Evolutionary conservation across 106 monocot genomes (phyloP).

Genomic region (Apostasia ramifera): DNA sequence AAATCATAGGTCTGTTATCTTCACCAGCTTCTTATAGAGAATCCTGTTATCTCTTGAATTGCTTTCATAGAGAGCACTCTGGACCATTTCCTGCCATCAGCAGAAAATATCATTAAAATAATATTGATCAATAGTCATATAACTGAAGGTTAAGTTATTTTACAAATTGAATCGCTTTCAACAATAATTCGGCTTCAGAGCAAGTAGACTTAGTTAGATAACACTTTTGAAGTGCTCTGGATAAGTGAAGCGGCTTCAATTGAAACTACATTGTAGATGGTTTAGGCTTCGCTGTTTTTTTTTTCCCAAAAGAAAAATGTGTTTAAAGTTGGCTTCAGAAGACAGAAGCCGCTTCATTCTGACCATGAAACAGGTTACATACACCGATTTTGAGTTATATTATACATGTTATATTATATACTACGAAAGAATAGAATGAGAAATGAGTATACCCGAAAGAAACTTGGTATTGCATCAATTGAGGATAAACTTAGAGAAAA

Average conservation of each 20-base stretch:
- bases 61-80: slow-evolving; percentile 69
- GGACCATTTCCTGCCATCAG: slow-evolving; percentile 69
- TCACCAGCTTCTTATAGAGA: slow-evolving; percentile 75
- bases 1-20: slow-evolving; percentile 32
- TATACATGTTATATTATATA: not conserved
- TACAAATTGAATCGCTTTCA: no score
- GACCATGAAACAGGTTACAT: not conserved
- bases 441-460: no score
- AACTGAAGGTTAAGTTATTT: not conserved
- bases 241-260: not conserved
- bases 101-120: not conserved
- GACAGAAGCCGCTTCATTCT: no score
- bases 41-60: slow-evolving; percentile 78
- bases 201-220: not conserved
- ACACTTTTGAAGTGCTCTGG: not conserved
- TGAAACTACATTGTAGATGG: no score
- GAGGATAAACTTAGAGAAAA: no score
- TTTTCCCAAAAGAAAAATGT: no score
- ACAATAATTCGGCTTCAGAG: not conserved
- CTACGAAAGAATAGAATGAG: no score
- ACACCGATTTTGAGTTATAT: no score
- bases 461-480: no score
- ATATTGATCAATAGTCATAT: no score
- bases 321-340: no score
- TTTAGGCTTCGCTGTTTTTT: no score